phyloP scores from a whole-genome alignment of 352 stramenopile genomes.

The Elongisporangium anandrum region DNA sequence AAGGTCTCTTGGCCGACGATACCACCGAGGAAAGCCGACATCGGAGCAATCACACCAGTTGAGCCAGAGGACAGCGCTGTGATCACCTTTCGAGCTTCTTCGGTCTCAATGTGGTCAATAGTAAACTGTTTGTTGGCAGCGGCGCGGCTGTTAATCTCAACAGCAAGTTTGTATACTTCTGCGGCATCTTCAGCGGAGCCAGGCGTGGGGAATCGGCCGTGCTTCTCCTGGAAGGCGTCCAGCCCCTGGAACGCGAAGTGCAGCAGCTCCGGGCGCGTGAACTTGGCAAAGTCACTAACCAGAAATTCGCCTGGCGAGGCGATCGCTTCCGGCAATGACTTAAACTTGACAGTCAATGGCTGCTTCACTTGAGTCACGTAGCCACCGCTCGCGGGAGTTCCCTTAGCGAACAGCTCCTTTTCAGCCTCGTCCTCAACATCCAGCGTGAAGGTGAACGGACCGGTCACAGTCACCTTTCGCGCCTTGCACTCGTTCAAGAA shows the following conservation, averaged over 20 bases:
- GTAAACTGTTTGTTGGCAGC: conserved; percentile 55
- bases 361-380: conserved; percentile 97
- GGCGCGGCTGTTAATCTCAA: conserved; percentile 71
- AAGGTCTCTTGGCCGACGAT: conserved; percentile 98
- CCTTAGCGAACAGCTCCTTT: conserved; percentile 56
- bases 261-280: conserved; percentile 89
- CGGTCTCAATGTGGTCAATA: conserved; percentile 56
- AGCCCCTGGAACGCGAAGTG: conserved; percentile 89
- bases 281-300: conserved; percentile 97
- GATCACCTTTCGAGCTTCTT: conserved; percentile 75
- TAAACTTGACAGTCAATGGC: conserved; percentile 91
- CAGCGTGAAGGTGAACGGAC: conserved; percentile 97
- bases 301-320: conserved; percentile 93
- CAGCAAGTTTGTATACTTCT: conserved; percentile 81
- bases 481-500: conserved; percentile 80
- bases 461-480: conserved; percentile 75
- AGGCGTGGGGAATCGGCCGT: conserved; percentile 83
- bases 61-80: conserved; percentile 81
- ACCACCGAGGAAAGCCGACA: conserved; percentile 96
- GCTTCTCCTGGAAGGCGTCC: conserved; percentile 76
- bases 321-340: conserved; percentile 84
- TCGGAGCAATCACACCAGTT: conserved; percentile 91
- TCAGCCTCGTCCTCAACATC: conserved; percentile 73
- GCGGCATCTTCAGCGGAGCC: conserved; percentile 82
- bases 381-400: conserved; percentile 64